Evolutionary conservation across 208 protist species (phyloP), one percentile per base, ranked within the genome.

Genomic region (Wallacemonas sp.): DNA sequence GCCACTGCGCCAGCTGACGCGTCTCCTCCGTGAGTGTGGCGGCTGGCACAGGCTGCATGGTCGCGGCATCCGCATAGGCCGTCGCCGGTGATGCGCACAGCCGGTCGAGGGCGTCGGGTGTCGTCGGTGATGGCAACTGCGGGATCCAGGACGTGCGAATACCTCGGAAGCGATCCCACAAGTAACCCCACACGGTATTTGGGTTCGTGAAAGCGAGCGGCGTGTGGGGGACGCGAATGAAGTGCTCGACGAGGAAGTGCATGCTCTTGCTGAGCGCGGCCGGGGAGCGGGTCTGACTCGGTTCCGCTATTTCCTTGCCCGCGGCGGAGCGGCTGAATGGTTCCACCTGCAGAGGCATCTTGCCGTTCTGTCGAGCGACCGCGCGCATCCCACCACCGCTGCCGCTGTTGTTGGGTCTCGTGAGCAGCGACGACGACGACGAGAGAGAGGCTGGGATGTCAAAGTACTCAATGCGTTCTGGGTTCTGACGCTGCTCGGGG

Each of bases 231-330:
- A 63, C 59, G 21, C 88, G 88, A 33, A 94, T 68, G 65, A 87
- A 94, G 74, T 89, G 75, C 54, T 94, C 74, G 0, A 91, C 88
- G 19, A 94, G 75, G 54, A 94, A 91, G 74, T 94, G 88, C 85
- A 94, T 91, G 36, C 71, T 63, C 68, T 94, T 94, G 65, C 91
- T 83, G 38, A 94, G 76, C 34, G 88, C 85, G 6, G 75, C 58
- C 4, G 85, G 80, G 13, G 78, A 81, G 60, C 88, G 88, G n/a
- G 85, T 70, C 21, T 64, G 48, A 17, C 30, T 52, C 15, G 72
- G 68, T 50, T 85, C 79, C 24, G 71, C 71, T 21, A 89, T 77
- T 17, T 79, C 75, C 34, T 81, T 81, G 1, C 88, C 88, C 0
- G 88, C 84, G 0, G 85, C 71, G 15, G 84, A 89, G 8, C 88